These are phyloP conservation scores for Kernera saxatilis DNA, from an alignment of 345 rosid genomes.

Conservation along the genomic window DNA sequence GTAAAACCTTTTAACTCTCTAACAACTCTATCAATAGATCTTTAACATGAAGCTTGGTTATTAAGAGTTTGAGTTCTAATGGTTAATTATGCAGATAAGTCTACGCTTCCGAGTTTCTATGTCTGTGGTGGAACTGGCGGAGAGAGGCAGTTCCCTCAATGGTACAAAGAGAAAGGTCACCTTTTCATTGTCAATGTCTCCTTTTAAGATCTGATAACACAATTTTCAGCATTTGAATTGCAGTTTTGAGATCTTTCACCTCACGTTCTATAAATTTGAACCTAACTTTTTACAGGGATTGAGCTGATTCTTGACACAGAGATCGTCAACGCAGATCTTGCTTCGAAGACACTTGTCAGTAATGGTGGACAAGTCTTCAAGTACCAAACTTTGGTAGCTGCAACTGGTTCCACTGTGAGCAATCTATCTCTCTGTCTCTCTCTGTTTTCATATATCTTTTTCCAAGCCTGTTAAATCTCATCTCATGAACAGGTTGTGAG, in stretches of 20 bases:
- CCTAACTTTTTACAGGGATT: constrained; percentile 53
- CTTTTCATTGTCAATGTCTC: too few species aligned
- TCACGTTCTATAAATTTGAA: too few species aligned
- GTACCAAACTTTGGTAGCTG: constrained; percentile 56
- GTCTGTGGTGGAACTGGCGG: constrained; percentile 71
- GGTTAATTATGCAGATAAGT: too few species aligned
- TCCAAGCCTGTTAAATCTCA: background rate
- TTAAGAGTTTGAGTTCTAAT: too few species aligned
- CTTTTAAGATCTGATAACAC: background rate
- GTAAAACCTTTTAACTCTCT: background rate
- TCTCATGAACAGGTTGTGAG: background rate
- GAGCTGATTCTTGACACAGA: constrained; percentile 66
- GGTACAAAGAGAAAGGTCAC: constrained; percentile 58
- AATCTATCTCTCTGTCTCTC: background rate
- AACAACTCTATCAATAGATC: background rate
- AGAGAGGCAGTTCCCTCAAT: constrained; percentile 57
- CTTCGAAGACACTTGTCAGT: constrained; percentile 50
- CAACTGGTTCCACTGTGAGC: constrained; percentile 64
- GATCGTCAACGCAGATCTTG: constrained; percentile 71
- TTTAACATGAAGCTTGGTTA: too few species aligned
- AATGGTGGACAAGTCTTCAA: constrained; percentile 51
- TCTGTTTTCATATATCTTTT: too few species aligned
- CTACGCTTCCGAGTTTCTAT: too few species aligned
- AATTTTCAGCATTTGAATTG: background rate
- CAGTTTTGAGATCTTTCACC: background rate